Conservation (phyloP, 768 basidiomycete species). For the Termitomyces sp. region DNA sequence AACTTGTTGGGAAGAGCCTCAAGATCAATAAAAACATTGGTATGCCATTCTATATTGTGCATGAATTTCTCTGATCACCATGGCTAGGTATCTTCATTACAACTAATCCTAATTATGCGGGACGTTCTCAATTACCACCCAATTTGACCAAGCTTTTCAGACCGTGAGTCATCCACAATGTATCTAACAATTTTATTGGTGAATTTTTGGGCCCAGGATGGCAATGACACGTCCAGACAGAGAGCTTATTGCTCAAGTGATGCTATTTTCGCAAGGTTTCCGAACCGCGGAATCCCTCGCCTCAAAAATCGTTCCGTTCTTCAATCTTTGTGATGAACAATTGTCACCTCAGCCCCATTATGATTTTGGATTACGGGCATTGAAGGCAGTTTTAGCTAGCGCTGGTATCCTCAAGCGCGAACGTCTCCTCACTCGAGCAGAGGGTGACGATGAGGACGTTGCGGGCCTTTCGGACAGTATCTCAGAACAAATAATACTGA, state of each 20-base stretch:
- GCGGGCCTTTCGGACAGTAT: conserved; percentile 61
- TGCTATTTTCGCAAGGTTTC: conserved; percentile 99
- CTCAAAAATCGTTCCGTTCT: conserved; percentile 98
- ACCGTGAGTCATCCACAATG: conserved; percentile 50
- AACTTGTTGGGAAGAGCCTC: conserved; percentile 90
- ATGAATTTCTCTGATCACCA: not conserved
- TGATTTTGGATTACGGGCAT: conserved; percentile 95
- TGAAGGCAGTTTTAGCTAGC: conserved; percentile 94
- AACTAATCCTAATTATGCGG: conserved; percentile 98
- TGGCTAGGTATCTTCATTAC: conserved; percentile 91
- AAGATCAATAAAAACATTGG: conserved; percentile 95
- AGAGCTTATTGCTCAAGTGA: conserved; percentile 98
- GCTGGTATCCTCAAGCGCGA: conserved; percentile 98
- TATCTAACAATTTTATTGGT: conserved; percentile 1
- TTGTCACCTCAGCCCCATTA: conserved; percentile 97
- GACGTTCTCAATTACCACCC: conserved; percentile 85
- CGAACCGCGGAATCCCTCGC: conserved; percentile 96
- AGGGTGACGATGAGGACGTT: conserved; percentile 33
- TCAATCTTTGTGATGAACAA: conserved; percentile 97
- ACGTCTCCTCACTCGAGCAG: conserved; percentile 54
- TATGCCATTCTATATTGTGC: conserved; percentile 18
- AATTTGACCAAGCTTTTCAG: conserved; percentile 91
- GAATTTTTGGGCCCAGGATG: conserved; percentile 53
- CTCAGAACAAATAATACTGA: conserved; percentile 93
- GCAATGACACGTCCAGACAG: conserved; percentile 99